These are phyloP conservation scores for Prinsepia uniflora DNA, from an alignment of 306 rosid species.

Conservation along the genomic window DNA sequence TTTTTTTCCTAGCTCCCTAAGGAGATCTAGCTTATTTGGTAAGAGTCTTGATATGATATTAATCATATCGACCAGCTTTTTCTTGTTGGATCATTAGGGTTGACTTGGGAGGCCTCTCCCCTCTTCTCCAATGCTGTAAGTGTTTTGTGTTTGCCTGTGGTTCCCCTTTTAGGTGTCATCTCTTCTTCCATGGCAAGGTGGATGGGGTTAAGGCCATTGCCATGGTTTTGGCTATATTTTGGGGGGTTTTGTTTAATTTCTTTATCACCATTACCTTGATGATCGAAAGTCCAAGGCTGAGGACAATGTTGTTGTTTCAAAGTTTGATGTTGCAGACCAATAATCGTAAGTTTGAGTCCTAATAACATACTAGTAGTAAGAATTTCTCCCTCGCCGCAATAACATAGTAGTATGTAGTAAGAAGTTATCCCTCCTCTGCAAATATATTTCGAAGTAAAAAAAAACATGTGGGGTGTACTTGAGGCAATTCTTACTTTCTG, in stretches of 20 bases:
- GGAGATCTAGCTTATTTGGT: too few relatives aligned
- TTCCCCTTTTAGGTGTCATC: conserved; percentile 40
- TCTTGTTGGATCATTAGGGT: conserved; percentile 33
- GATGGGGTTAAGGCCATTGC: conserved; percentile 41
- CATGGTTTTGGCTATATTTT: conserved; percentile 43
- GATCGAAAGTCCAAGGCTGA: background rate
- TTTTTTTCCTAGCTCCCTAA: too few relatives aligned
- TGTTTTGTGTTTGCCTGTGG: conserved; percentile 37
- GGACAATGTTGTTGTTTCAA: background rate
- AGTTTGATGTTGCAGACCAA: too few relatives aligned
- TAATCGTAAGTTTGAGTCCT: too few relatives aligned
- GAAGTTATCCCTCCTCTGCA: too few relatives aligned
- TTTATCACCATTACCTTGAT: background rate
- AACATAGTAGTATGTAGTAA: too few relatives aligned
- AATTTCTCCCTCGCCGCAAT: too few relatives aligned
- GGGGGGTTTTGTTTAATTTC: conserved; percentile 1
- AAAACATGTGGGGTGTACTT: too few relatives aligned
- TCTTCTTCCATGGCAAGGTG: conserved; percentile 42
- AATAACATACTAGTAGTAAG: too few relatives aligned
- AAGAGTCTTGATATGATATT: too few relatives aligned
- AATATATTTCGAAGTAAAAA: too few relatives aligned
- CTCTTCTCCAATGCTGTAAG: conserved; percentile 48
- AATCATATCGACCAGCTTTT: conserved; percentile 4
- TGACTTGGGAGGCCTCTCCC: conserved; percentile 42
- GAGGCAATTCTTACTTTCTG: too few relatives aligned